Conservation (phyloP, 2,329 filamentous ascomycete species). For the Parasarocladium wereldwijsianum region DNA sequence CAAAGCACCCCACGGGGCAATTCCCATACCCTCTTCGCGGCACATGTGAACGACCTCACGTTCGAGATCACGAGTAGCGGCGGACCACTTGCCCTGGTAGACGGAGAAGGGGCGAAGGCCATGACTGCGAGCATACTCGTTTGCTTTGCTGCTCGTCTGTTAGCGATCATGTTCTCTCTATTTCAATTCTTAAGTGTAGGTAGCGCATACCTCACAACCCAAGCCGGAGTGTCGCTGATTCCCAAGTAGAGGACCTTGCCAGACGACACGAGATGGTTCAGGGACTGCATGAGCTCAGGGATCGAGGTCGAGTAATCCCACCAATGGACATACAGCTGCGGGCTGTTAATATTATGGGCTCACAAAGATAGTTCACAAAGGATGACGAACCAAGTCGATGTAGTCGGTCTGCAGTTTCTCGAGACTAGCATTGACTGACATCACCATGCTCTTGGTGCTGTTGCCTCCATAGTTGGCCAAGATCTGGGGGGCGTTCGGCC, state of each 20-base stretch:
- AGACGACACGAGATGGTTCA: slow-evolving; percentile 42
- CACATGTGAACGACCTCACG: slow-evolving; percentile 30
- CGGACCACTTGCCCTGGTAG: slow-evolving; percentile 29
- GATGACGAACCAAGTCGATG: slow-evolving; percentile 41
- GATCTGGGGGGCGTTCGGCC: slow-evolving; percentile 24
- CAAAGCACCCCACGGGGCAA: slow-evolving; percentile 44
- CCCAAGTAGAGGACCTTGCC: slow-evolving; percentile 55
- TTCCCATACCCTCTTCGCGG: slow-evolving; percentile 29
- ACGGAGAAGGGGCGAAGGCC: slow-evolving; percentile 53
- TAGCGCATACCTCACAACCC: slow-evolving; percentile 36
- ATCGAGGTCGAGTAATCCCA: slow-evolving; percentile 57
- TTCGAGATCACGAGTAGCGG: slow-evolving; percentile 23
- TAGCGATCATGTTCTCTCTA: not conserved
- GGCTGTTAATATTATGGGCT: slow-evolving; percentile 1
- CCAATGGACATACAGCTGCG: slow-evolving; percentile 44
- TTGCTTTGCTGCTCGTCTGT: slow-evolving; percentile 32
- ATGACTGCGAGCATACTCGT: slow-evolving; percentile 54
- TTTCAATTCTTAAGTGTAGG: not conserved
- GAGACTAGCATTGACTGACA: slow-evolving; percentile 40
- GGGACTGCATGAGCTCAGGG: slow-evolving; percentile 52
- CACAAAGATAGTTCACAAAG: too few species aligned
- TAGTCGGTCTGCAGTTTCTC: slow-evolving; percentile 52
- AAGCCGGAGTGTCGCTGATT: slow-evolving; percentile 54
- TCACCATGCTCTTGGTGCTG: slow-evolving; percentile 43
- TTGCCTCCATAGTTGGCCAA: slow-evolving; percentile 43